Conservation (phyloP, 2,329 filamentous ascomycete genomes). For the Alternaria dauci region DNA sequence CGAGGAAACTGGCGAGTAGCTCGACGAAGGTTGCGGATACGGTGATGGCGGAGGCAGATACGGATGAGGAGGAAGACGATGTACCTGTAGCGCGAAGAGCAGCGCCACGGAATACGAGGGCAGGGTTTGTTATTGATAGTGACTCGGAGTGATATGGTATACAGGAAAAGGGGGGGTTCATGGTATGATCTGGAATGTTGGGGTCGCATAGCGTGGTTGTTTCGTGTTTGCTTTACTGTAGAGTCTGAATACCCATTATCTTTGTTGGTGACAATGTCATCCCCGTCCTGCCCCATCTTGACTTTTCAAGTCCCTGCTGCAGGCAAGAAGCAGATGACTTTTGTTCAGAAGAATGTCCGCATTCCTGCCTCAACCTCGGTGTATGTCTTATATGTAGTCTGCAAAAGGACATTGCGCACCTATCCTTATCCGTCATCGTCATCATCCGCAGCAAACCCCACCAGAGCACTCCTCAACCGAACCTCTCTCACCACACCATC, state of each 20-base stretch:
- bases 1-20: conserved; percentile 11
- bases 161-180: too few relatives aligned
- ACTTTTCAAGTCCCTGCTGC: neutral
- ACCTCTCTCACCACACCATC: conserved; percentile 12
- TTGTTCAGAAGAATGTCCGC: neutral
- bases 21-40: conserved; percentile 27
- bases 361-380: neutral
- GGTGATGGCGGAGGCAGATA: conserved; percentile 38
- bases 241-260: neutral
- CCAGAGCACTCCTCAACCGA: conserved; percentile 13
- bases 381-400: too few relatives aligned
- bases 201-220: neutral
- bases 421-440: neutral
- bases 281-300: neutral
- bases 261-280: neutral
- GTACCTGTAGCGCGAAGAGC: conserved; percentile 45
- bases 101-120: conserved; percentile 49
- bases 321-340: neutral
- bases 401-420: neutral
- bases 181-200: neutral
- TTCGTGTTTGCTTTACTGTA: neutral
- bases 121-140: conserved; percentile 56
- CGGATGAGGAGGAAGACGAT: conserved; percentile 53
- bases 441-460: conserved; percentile 11
- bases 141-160: conserved; percentile 49